A percentile compares a stretch with the other conserved stretches of the same genome.
Evolutionary conservation across 495 filamentous ascomycete genomes (phyloP).

Genomic region (Podospora australis): DNA sequence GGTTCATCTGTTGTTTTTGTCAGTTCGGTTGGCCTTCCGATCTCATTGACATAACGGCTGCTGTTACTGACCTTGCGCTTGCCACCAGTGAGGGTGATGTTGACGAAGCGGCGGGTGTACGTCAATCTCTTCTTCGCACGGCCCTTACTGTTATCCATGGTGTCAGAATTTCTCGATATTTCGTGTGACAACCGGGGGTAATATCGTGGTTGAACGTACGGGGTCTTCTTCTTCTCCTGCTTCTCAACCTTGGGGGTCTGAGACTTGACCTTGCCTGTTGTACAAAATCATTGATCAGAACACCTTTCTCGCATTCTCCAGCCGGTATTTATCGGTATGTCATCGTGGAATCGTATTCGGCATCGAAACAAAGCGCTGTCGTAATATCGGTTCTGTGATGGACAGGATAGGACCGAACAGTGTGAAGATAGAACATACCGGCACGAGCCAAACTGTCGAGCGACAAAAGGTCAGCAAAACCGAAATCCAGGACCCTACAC

Average conservation of each 20-base stretch:
- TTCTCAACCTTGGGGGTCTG: constrained; percentile 67
- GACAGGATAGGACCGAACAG: too few species aligned
- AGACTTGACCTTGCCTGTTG: constrained; percentile 43
- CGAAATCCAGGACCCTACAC: too few species aligned
- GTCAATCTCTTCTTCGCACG: constrained; percentile 95
- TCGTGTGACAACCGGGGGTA: not conserved
- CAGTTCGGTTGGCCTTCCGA: not conserved
- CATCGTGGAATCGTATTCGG: too few species aligned
- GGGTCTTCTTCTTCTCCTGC: constrained; percentile 86
- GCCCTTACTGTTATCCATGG: constrained; percentile 60
- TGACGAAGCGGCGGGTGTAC: constrained; percentile 98
- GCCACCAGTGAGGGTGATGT: constrained; percentile 96
- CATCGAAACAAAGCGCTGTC: too few species aligned
- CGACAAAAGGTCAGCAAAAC: constrained; percentile 11
- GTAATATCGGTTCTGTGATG: too few species aligned
- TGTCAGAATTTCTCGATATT: constrained; percentile 14
- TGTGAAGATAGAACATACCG: constrained; percentile 20
- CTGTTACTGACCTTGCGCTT: constrained; percentile 80
- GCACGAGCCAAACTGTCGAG: constrained; percentile 30
- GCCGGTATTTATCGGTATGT: too few species aligned
- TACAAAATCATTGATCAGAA: constrained; percentile 10
- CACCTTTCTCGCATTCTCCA: not conserved
- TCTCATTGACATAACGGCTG: not conserved
- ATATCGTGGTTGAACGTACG: constrained; percentile 30
- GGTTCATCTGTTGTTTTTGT: constrained; percentile 40